Evolutionary conservation across 805 yeast genomes (phyloP), one percentile per base, ranked within the genome.

Genomic region (Metschnikowia colocasiae): DNA sequence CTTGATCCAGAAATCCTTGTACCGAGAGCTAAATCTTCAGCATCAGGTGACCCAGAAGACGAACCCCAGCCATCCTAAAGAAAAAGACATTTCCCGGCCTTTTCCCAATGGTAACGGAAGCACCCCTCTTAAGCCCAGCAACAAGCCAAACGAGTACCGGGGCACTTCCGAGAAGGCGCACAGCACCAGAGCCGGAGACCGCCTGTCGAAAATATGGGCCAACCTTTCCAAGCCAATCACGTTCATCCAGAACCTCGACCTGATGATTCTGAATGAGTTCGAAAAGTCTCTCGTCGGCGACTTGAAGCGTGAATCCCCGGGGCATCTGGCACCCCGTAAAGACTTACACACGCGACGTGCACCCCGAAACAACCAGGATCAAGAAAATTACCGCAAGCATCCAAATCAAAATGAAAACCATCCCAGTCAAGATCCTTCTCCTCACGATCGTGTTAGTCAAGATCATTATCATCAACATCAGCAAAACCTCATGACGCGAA

Each of bases 211-310:
- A 19, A 33, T 56, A 6, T 56, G 60, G 60, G 13, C 46, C 56
- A 68, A 66, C 49, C 59, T 67, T 30, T 62, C 80, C 3, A 81
- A 77, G 55, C 85, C 89, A 1, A 67, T 84, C 37, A 77, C 73
- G 39, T 69, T 83, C 43, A 71, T 85, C 40, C 87, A 82, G 54
- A 87, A 82, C 51, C 76, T 85, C 57, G 92, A 85, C 60, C 80
- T 77, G 45, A 69, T 82, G 62, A 67, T 85, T 27, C 87, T 81
- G 58, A 77, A 74, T 48, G 90, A 84, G 59, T 69, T 85, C 47
- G 90, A 83, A 27, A 42, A 43, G 29, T 49, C 52, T 5, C 26
- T 50, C 13, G 25, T 39, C 7, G 52, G 49, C 13, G 52, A 48
- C 7, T 9, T 39, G 10, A 39, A 15, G 26, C 42, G n/a, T 6